Conservation (phyloP, 2,329 filamentous ascomycete genomes). For the Aspergillus novofumigatus region DNA sequence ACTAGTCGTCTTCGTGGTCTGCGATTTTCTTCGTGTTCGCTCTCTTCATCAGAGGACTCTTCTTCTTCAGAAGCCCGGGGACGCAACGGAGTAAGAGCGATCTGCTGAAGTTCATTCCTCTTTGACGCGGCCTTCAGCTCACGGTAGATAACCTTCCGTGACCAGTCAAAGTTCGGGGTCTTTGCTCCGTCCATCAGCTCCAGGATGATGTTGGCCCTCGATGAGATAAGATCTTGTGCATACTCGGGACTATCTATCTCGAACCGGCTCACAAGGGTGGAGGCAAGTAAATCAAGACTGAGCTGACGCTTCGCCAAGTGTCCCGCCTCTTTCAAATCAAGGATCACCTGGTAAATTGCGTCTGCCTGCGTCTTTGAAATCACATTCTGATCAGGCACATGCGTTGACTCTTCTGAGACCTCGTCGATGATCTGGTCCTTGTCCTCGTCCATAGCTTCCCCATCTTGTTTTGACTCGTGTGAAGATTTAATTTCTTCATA, state of each 20-base stretch:
- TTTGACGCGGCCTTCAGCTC: slow-evolving; percentile 35
- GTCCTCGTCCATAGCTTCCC: slow-evolving; percentile 14
- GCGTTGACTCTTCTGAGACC: slow-evolving; percentile 16
- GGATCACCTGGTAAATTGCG: slow-evolving; percentile 34
- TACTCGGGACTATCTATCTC: slow-evolving; percentile 32
- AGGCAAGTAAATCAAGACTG: slow-evolving; percentile 31
- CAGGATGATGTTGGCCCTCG: slow-evolving; percentile 29
- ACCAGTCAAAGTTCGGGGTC: slow-evolving; percentile 35
- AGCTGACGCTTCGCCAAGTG: slow-evolving; percentile 39
- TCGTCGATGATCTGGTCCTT: slow-evolving; percentile 15
- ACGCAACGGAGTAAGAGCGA: slow-evolving; percentile 33
- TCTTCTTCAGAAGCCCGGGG: slow-evolving; percentile 23
- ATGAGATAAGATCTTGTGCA: slow-evolving; percentile 33
- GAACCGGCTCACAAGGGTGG: slow-evolving; percentile 31
- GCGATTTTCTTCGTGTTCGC: slow-evolving; percentile 22
- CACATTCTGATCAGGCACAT: slow-evolving; percentile 22
- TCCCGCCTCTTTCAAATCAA: slow-evolving; percentile 38
- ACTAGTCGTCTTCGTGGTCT: slow-evolving; percentile 26
- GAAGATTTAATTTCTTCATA: slow-evolving; percentile 28
- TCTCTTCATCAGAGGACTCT: slow-evolving; percentile 31
- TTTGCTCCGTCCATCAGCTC: slow-evolving; percentile 37
- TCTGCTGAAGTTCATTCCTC: slow-evolving; percentile 21
- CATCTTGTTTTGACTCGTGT: slow-evolving; percentile 19
- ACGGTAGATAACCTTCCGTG: slow-evolving; percentile 39
- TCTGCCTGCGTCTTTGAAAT: slow-evolving; percentile 33